Evolutionary conservation across 257 asterid genomes (phyloP), one percentile per base, ranked within the genome.

Genomic region (Penstemon davidsonii): DNA sequence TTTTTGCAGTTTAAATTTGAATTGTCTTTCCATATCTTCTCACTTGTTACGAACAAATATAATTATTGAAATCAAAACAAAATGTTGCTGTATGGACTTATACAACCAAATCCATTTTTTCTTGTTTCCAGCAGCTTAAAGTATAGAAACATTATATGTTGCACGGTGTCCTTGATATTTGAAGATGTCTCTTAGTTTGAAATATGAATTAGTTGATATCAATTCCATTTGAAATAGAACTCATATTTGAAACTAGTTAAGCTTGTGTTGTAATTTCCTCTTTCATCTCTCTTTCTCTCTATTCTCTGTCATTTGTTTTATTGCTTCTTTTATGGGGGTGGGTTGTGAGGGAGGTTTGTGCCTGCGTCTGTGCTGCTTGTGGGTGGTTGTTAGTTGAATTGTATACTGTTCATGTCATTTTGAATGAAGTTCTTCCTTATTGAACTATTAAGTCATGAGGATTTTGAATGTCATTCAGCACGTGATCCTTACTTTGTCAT

Each of bases 11-110:
- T 36, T 11, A 15, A n/a, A 60, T 67, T 60, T 18, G 15, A 56
- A 39, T 11, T 53, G 72, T 60, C 66, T 54, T 71, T 63, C 42
- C 41, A 2, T 55, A 18, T 51, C 18, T 5, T 13, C 57, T 73
- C 18, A 43, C 57, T 37, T 61, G 15, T 13, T 40, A 45, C 18
- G 3, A 42, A 70, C 8, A 12, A 61, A 40, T 12, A 25, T 54
- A 37, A 64, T 37, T 69, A 8, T 51, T 13, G 49, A 39, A 45
- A 37, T 12, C 36, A 37, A 60, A 53, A 43, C 43, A 15, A 47
- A 19, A 33, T 44, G 5, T 36, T 60, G 62, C 68, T 55, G 12
- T 37, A 25, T 25, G 33, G 33, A 25, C 33, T 25, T 25, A 25
- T 25, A 25, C 46, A 44, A 60, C 41, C 46, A n/a, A 19, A 11